Conservation (phyloP, 2,329 filamentous ascomycete genomes). For the Fusarium solani-melongenae region DNA sequence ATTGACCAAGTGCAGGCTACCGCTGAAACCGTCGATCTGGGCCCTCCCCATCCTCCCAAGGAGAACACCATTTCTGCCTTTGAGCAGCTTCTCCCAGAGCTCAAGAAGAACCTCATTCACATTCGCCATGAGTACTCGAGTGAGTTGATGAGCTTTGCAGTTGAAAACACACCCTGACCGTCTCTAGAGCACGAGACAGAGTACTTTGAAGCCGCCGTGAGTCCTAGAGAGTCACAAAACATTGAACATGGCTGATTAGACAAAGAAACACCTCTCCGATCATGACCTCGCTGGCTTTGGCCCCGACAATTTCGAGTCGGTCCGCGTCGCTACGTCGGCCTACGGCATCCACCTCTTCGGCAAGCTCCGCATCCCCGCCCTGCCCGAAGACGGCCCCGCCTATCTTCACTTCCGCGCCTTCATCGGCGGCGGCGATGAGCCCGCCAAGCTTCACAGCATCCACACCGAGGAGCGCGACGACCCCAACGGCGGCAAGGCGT, state of each 20-base stretch:
- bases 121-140: conserved; percentile 59
- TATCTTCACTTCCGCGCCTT: conserved; percentile 91
- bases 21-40: conserved; percentile 63
- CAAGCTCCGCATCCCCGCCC: conserved; percentile 69
- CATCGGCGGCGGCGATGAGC: conserved; percentile 83
- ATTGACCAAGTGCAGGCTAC: conserved; percentile 54
- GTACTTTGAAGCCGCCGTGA: conserved; percentile 63
- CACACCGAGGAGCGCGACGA: conserved; percentile 97
- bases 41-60: conserved; percentile 59
- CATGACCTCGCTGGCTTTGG: conserved; percentile 90
- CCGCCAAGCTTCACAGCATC: conserved; percentile 86
- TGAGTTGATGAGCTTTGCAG: conserved; percentile 34
- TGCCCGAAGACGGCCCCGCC: conserved; percentile 67
- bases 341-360: conserved; percentile 83
- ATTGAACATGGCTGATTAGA: not conserved
- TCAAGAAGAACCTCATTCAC: conserved; percentile 63
- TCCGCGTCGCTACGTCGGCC: conserved; percentile 89
- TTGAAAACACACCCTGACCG: conserved; percentile 1
- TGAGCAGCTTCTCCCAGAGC: conserved; percentile 59
- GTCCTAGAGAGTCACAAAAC: not conserved
- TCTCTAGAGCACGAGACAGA: conserved; percentile 63
- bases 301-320: conserved; percentile 85
- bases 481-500: conserved; percentile 87
- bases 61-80: conserved; percentile 64
- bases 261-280: conserved; percentile 56